Evolutionary conservation across 805 yeast genomes (phyloP).

Genomic region (Wickerhamomyces tratensis): DNA sequence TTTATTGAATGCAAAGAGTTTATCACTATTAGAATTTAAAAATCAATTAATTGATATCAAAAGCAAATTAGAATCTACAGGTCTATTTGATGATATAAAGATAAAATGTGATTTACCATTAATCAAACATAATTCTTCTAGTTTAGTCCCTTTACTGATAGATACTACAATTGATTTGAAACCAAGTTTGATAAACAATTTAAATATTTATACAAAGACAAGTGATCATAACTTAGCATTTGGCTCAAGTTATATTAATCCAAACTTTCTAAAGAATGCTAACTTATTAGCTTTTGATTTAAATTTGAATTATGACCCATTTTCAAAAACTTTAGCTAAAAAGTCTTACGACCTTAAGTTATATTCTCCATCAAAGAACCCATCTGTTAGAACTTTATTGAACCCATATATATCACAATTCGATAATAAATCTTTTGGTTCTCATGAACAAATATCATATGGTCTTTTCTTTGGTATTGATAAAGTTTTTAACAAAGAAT

Average conservation of each 20-base stretch:
- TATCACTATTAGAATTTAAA: conserved; percentile 32
- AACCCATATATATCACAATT: conserved; percentile 36
- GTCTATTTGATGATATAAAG: conserved; percentile 31
- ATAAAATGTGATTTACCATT: conserved; percentile 28
- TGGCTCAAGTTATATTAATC: conserved; percentile 25
- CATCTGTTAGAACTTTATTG: conserved; percentile 37
- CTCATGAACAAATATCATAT: conserved; percentile 39
- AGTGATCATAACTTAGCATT: conserved; percentile 24
- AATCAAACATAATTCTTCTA: neutral
- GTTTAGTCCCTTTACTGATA: neutral
- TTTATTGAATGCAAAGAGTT: conserved; percentile 21
- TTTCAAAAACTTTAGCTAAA: conserved; percentile 31
- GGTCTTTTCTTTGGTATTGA: conserved; percentile 41
- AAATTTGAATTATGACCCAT: conserved; percentile 39
- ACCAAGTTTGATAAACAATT: conserved; percentile 22
- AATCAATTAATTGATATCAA: conserved; percentile 23
- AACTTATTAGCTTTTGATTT: conserved; percentile 38
- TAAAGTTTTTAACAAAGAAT: conserved; percentile 19
- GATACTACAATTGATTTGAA: conserved; percentile 30
- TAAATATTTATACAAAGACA: conserved; percentile 24
- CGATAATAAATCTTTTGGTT: conserved; percentile 38
- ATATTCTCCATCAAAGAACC: conserved; percentile 34
- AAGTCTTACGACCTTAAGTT: conserved; percentile 40
- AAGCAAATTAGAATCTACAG: conserved; percentile 30
- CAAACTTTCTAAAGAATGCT: conserved; percentile 50